Conservation (phyloP, 805 yeast species). For the Wickerhamomyces canadensis region DNA sequence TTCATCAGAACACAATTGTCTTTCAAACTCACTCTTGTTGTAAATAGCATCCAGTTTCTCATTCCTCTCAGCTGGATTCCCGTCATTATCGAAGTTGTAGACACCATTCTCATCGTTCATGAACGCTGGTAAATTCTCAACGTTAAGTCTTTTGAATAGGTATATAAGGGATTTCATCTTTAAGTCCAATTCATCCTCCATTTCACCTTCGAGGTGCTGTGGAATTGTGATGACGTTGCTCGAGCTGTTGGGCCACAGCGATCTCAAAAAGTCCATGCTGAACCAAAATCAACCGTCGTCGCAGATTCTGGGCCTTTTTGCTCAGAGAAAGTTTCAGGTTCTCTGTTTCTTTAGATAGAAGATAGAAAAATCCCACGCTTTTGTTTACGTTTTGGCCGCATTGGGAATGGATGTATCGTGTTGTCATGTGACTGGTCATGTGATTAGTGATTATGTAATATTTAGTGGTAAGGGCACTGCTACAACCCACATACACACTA, state of each 20-base stretch:
- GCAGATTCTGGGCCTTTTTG: too few species aligned
- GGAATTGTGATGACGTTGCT: constrained; percentile 40
- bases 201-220: constrained; percentile 37
- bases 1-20: constrained; percentile 43
- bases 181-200: constrained; percentile 54
- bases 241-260: constrained; percentile 30
- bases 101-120: constrained; percentile 27
- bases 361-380: too few species aligned
- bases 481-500: too few species aligned
- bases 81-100: constrained; percentile 8
- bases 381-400: too few species aligned
- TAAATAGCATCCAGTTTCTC: constrained; percentile 51
- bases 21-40: constrained; percentile 40
- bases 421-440: too few species aligned
- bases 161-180: constrained; percentile 57
- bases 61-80: constrained; percentile 3
- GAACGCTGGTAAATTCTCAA: constrained; percentile 40
- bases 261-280: constrained; percentile 24
- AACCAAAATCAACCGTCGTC: too few species aligned
- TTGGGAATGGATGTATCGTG: too few species aligned
- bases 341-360: too few species aligned
- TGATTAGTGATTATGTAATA: too few species aligned
- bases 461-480: too few species aligned
- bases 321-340: too few species aligned
- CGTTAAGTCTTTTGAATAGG: constrained; percentile 46